A percentile compares a stretch with the other conserved stretches of the same genome.
Evolutionary conservation across 2,329 filamentous ascomycete genomes (phyloP).

Genomic region (Botryotinia convoluta): DNA sequence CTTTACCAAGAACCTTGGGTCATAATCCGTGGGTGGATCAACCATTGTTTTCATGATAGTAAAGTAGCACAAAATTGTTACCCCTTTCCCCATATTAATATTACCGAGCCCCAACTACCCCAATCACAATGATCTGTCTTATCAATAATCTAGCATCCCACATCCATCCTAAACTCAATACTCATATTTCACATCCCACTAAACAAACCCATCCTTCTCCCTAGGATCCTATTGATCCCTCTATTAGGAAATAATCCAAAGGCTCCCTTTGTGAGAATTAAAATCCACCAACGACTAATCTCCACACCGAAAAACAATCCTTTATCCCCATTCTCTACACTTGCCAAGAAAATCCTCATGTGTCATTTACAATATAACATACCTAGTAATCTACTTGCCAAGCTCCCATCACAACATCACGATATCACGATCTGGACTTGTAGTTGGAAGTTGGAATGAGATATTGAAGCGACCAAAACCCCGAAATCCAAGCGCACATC

Average conservation of each 20-base stretch:
- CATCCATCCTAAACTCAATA: background rate
- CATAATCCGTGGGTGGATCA: accelerated
- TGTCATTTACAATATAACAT: background rate
- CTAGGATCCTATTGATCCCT: background rate
- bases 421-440: background rate
- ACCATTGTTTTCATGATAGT: background rate
- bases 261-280: background rate
- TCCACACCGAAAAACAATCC: background rate
- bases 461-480: background rate
- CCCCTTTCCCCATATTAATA: background rate
- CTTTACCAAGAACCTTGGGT: background rate
- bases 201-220: background rate
- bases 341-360: background rate
- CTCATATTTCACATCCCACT: background rate
- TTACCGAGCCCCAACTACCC: background rate
- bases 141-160: background rate
- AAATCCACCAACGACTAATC: background rate
- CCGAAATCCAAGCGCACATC: background rate
- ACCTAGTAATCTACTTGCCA: background rate
- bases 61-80: background rate
- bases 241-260: background rate
- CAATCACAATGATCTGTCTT: background rate
- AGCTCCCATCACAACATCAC: background rate
- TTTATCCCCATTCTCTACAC: background rate
- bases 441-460: background rate